Evolutionary conservation across 2,329 filamentous ascomycete genomes (phyloP).

Genomic region (Sclerotinia borealis): DNA sequence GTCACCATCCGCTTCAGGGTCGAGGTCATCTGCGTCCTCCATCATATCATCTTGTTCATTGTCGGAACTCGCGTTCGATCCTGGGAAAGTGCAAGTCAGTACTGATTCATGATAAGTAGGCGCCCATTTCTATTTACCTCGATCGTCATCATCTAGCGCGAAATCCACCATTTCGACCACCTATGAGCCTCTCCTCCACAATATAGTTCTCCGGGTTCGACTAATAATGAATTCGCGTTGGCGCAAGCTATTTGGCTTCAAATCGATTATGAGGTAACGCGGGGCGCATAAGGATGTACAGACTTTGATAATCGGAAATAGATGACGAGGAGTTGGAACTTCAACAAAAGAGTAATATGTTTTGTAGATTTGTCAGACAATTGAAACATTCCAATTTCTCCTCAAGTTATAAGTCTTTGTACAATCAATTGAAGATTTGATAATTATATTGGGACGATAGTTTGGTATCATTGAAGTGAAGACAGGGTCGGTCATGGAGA

Average conservation of each 20-base stretch:
- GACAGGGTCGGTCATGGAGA: too few species aligned
- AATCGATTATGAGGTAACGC: background rate
- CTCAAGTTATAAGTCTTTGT: background rate
- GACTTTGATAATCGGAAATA: background rate
- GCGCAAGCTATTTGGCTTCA: background rate
- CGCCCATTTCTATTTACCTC: constrained; percentile 23
- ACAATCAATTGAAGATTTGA: constrained; percentile 1
- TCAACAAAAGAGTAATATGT: background rate
- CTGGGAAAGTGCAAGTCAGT: constrained; percentile 18
- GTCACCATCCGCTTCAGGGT: constrained; percentile 30
- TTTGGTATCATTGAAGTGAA: background rate
- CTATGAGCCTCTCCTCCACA: constrained; percentile 8
- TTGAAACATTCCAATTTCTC: background rate
- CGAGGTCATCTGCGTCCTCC: constrained; percentile 41
- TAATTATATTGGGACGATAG: background rate
- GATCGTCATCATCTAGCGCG: constrained; percentile 31
- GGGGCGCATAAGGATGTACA: constrained; percentile 3
- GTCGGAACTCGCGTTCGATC: constrained; percentile 41
- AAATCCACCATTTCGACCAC: constrained; percentile 28
- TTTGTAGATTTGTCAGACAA: background rate
- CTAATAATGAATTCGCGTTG: background rate
- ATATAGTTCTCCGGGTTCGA: background rate
- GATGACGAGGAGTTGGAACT: background rate
- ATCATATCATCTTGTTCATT: constrained; percentile 54
- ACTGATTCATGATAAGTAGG: background rate